Evolutionary conservation across 768 basidiomycete genomes (phyloP).

Genomic region (Leccinum uliginosum): DNA sequence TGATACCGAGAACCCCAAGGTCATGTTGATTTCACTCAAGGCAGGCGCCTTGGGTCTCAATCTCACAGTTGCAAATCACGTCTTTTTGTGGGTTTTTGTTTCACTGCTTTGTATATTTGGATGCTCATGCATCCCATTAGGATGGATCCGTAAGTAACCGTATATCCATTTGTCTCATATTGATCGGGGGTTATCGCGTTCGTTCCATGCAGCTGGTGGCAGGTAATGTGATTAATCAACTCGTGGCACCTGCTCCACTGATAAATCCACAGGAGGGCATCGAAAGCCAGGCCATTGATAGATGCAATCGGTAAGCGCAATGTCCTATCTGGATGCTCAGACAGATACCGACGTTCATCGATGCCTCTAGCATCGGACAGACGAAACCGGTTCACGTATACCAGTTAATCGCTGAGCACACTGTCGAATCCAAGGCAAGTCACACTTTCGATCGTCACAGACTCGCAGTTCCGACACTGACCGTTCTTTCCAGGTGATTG

Average conservation of each 20-base stretch:
- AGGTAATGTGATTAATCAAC: slow-evolving; percentile 34
- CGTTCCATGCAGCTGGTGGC: slow-evolving; percentile 62
- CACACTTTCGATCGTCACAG: not conserved
- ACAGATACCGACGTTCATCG: slow-evolving; percentile 1
- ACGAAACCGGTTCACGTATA: slow-evolving; percentile 81
- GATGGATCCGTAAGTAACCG: slow-evolving; percentile 72
- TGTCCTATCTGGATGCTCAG: not conserved
- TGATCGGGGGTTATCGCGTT: slow-evolving; percentile 10
- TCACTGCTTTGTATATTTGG: not conserved
- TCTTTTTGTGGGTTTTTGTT: slow-evolving; percentile 56
- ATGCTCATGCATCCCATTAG: slow-evolving; percentile 32
- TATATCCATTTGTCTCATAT: not conserved
- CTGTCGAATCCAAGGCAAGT: slow-evolving; percentile 76
- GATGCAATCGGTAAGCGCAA: slow-evolving; percentile 60
- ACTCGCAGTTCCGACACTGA: not conserved
- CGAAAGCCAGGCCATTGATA: slow-evolving; percentile 78
- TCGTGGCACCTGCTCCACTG: slow-evolving; percentile 7
- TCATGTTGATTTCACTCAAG: slow-evolving; percentile 87
- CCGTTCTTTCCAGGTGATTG: slow-evolving; percentile 50
- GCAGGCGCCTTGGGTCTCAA: slow-evolving; percentile 85
- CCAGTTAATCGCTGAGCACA: slow-evolving; percentile 86
- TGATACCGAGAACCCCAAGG: slow-evolving; percentile 52
- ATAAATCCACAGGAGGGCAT: slow-evolving; percentile 58
- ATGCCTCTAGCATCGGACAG: slow-evolving; percentile 61
- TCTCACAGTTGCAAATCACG: slow-evolving; percentile 85